These are phyloP conservation scores for Aspergillus jensenii DNA, from an alignment of 2,329 filamentous ascomycete genomes.

Conservation along the genomic window DNA sequence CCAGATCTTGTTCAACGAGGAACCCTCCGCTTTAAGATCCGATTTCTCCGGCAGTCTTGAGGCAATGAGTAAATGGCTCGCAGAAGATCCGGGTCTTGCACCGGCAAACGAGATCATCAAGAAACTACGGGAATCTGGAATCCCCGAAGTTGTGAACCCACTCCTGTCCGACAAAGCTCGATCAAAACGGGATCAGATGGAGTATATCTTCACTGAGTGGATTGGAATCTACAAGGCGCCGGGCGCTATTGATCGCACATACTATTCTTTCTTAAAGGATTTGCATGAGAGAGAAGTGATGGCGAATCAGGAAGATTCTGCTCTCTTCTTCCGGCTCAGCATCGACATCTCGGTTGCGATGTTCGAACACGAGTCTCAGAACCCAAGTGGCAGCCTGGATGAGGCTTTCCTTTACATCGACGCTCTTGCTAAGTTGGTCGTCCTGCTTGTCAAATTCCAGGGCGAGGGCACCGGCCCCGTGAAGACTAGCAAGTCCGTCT, in stretches of 20 bases:
- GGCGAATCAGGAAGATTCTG: constrained; percentile 71
- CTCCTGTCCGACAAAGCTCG: constrained; percentile 57
- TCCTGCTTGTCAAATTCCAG: constrained; percentile 72
- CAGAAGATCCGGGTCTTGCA: constrained; percentile 66
- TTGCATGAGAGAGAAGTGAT: constrained; percentile 74
- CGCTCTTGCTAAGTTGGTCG: constrained; percentile 77
- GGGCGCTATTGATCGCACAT: constrained; percentile 70
- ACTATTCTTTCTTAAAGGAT: constrained; percentile 78
- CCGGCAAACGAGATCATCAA: constrained; percentile 70
- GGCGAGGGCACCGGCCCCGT: constrained; percentile 59
- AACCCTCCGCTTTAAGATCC: constrained; percentile 74
- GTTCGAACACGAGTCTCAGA: constrained; percentile 70
- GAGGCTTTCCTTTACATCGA: constrained; percentile 68
- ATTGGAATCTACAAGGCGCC: constrained; percentile 75
- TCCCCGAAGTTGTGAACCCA: constrained; percentile 56
- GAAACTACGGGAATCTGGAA: constrained; percentile 57
- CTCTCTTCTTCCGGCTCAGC: constrained; percentile 75
- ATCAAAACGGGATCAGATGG: constrained; percentile 76
- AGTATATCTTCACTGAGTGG: constrained; percentile 97
- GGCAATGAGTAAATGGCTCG: constrained; percentile 77
- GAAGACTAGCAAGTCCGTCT: constrained; percentile 64
- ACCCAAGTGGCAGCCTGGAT: constrained; percentile 60
- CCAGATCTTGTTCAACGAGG: constrained; percentile 73
- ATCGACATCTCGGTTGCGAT: constrained; percentile 76
- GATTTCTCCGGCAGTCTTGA: constrained; percentile 84